Base-by-base conservation (phyloP, 495 filamentous ascomycete species). In the Penicillium samsonianum region DNA sequence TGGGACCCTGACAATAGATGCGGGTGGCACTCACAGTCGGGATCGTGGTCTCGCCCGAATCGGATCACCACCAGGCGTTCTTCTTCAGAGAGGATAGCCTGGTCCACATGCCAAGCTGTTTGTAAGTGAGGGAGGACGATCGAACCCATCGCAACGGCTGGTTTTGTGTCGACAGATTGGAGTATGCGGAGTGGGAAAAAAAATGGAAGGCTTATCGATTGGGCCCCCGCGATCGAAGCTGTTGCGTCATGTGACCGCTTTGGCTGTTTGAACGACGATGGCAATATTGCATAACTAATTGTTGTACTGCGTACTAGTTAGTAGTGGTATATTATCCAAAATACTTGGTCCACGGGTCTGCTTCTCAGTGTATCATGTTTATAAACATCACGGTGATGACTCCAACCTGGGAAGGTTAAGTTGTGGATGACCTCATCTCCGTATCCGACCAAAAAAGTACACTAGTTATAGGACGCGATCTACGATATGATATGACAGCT, bases 71-170 rank as follows among this genome's bases (percentile, higher is more conserved):
- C 94, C 4, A 98, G 84, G 31, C 94, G 87, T 62, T 98, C 94
- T 62, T 96, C 92, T 73, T 98, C 94, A 14, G 85, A 87, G 61
- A 94, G 84, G 65, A 95, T 96, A 46, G 90, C 90, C 76, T 96
- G 92, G 77, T 96, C 92, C 57, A 96, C 91, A 65, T 96, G 92
- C 93, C 94, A 98, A 61, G 91, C 94, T 12, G 90, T 95, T 54
- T 84, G 82, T 33, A 98, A 82, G 74, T 98, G 94, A 19, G 94
- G 94, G 14, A 98, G 83, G 14, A 97, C 90, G 53, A 98, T 89
- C 53, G 91, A 96, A 67, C 92, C 90, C 89, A 94, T 96, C 53
- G 37, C 78, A 52, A 40, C 17, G 30, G 42, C 28, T 35, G 31
- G 31, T 59, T 20, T n/a, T 45, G 43, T 19, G 9, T 26, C 12